A percentile compares a stretch with the other conserved stretches of the same genome.
Evolutionary conservation across 2,329 filamentous ascomycete species (phyloP).

Genomic region (Sporothrix curviconia): DNA sequence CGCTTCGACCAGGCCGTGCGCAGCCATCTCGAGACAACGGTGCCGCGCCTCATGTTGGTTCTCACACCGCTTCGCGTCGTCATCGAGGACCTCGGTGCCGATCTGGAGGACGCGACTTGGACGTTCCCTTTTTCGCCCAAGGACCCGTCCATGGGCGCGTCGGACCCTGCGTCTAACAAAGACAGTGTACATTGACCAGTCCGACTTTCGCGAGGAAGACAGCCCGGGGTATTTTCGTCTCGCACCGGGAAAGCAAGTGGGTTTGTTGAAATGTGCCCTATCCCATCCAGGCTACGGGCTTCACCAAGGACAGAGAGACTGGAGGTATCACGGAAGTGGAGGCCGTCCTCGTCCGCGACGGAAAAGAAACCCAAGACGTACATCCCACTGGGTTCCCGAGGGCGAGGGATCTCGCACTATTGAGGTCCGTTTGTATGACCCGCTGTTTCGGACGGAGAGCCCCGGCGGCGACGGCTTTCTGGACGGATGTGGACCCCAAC

Average conservation of each 20-base stretch:
- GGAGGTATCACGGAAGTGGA: slow-evolving; percentile 51
- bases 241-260: slow-evolving; percentile 63
- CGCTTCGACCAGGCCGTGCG: slow-evolving; percentile 81
- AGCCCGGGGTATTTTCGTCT: slow-evolving; percentile 71
- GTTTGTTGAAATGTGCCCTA: slow-evolving; percentile 64
- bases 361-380: slow-evolving; percentile 69
- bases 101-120: slow-evolving; percentile 51
- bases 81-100: slow-evolving; percentile 63
- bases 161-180: slow-evolving; percentile 60
- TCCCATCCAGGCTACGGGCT: slow-evolving; percentile 62
- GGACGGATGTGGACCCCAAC: slow-evolving; percentile 71
- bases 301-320: slow-evolving; percentile 57
- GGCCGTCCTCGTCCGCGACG: slow-evolving; percentile 64
- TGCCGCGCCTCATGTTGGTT: slow-evolving; percentile 83
- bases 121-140: slow-evolving; percentile 77
- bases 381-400: slow-evolving; percentile 79
- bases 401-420: slow-evolving; percentile 52
- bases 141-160: slow-evolving; percentile 59
- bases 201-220: slow-evolving; percentile 68
- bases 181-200: slow-evolving; percentile 69
- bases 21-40: slow-evolving; percentile 78
- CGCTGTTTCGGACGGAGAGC: slow-evolving; percentile 80
- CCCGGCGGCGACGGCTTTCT: slow-evolving; percentile 78
- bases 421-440: slow-evolving; percentile 71
- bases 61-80: slow-evolving; percentile 77